A percentile compares a stretch with the other conserved stretches of the same genome.
phyloP scores from a whole-genome alignment of 2,329 filamentous ascomycete species.

The Mariannaea sp. region DNA sequence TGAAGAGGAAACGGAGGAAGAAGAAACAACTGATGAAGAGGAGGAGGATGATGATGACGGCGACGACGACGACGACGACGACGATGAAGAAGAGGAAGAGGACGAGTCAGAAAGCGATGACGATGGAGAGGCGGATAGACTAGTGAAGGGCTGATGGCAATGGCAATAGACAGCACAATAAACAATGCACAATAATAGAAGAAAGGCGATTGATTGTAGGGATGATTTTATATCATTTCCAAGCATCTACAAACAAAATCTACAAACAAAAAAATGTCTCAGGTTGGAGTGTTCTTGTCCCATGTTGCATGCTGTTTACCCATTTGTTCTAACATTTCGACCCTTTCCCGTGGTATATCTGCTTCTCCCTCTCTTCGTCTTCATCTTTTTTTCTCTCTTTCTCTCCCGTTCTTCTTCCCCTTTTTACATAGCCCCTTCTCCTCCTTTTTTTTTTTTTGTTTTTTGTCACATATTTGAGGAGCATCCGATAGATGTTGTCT shows the following conservation, averaged over 20 bases:
- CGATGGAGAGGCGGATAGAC: constrained; percentile 50
- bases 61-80: constrained; percentile 43
- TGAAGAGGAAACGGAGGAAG: constrained; percentile 56
- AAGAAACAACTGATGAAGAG: constrained; percentile 54
- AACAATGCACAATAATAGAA: background rate
- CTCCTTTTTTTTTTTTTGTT: too few relatives aligned
- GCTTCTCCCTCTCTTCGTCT: too few relatives aligned
- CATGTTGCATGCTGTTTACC: too few relatives aligned
- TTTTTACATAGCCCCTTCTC: too few relatives aligned
- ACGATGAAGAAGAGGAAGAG: constrained; percentile 56
- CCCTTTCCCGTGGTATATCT: too few relatives aligned
- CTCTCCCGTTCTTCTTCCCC: too few relatives aligned
- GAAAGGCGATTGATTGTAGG: background rate
- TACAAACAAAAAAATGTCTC: too few relatives aligned
- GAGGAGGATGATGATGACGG: constrained; percentile 58
- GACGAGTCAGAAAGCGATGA: constrained; percentile 56
- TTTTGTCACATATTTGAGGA: too few relatives aligned
- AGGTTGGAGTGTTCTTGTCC: too few relatives aligned
- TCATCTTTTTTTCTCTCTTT: background rate
- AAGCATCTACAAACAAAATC: background rate
- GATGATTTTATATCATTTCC: background rate
- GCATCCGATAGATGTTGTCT: too few relatives aligned
- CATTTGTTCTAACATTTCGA: too few relatives aligned
- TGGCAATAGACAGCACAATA: constrained; percentile 27
- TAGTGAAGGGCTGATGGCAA: constrained; percentile 46